Evolutionary conservation across 805 yeast genomes (phyloP).

Genomic region (Candida broadrunensis): DNA sequence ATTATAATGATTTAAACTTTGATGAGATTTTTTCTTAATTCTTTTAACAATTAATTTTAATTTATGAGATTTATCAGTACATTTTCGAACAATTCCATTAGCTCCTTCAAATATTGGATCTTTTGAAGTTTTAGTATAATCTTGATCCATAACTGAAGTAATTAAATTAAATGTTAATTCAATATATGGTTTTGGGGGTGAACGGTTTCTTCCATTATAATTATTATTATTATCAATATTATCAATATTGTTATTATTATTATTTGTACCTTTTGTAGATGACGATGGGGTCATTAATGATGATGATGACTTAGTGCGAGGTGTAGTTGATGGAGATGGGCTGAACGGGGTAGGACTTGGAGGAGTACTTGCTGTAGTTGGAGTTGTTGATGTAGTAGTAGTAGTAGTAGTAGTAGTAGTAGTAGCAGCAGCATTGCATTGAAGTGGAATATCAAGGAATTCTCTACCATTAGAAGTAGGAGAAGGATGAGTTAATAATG

Average conservation of each 20-base stretch:
- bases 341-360: not conserved
- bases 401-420: not conserved
- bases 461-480: not conserved
- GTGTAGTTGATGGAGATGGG: not conserved
- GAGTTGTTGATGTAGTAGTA: not conserved
- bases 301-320: not conserved
- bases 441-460: not conserved
- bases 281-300: not conserved
- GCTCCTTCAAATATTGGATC: constrained; percentile 41
- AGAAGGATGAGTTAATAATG: not conserved
- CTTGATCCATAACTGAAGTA: constrained; percentile 1
- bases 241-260: too few relatives aligned
- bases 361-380: not conserved
- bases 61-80: constrained; percentile 17
- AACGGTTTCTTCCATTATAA: not conserved
- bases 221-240: not conserved
- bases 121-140: constrained; percentile 22
- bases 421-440: not conserved
- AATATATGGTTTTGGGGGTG: not conserved
- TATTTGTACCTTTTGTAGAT: not conserved
- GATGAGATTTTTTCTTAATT: constrained; percentile 18
- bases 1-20: constrained; percentile 13
- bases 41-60: constrained; percentile 27
- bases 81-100: constrained; percentile 36
- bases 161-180: not conserved